Evolutionary conservation across 2,329 filamentous ascomycete species (phyloP).

Genomic region (Nemania sp.): DNA sequence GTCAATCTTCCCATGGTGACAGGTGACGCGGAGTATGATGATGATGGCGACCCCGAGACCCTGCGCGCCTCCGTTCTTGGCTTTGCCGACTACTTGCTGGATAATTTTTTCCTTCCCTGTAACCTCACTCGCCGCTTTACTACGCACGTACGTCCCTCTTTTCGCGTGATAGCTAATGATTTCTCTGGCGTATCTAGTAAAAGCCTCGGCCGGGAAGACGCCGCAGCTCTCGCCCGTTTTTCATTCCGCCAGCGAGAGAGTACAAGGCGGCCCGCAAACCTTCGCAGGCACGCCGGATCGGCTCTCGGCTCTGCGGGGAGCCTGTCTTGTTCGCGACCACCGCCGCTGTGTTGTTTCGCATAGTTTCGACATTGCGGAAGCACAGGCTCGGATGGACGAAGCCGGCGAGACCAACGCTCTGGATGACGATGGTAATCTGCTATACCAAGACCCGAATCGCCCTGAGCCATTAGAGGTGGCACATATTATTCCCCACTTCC

Average conservation of each 20-base stretch:
- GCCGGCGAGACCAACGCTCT: constrained; percentile 22
- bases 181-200: constrained; percentile 28
- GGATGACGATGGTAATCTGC: constrained; percentile 35
- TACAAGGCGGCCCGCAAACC: constrained; percentile 24
- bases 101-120: constrained; percentile 39
- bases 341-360: constrained; percentile 38
- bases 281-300: constrained; percentile 34
- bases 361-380: constrained; percentile 30
- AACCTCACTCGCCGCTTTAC: background rate
- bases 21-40: constrained; percentile 9
- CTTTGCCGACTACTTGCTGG: constrained; percentile 37
- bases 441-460: constrained; percentile 13
- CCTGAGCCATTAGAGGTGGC: constrained; percentile 8
- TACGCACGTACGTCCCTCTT: background rate
- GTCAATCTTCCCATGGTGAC: constrained; percentile 19
- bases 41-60: constrained; percentile 24
- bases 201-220: constrained; percentile 34
- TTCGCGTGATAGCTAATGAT: background rate
- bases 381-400: constrained; percentile 15
- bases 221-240: constrained; percentile 35
- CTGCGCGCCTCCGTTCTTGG: constrained; percentile 25
- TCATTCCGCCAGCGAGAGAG: constrained; percentile 32
- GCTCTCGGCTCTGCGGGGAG: constrained; percentile 33
- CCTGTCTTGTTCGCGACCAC: constrained; percentile 39
- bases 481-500: constrained; percentile 17